Evolutionary conservation across 2,329 filamentous ascomycete species (phyloP).

Genomic region (Aspergillus sclerotialis): DNA sequence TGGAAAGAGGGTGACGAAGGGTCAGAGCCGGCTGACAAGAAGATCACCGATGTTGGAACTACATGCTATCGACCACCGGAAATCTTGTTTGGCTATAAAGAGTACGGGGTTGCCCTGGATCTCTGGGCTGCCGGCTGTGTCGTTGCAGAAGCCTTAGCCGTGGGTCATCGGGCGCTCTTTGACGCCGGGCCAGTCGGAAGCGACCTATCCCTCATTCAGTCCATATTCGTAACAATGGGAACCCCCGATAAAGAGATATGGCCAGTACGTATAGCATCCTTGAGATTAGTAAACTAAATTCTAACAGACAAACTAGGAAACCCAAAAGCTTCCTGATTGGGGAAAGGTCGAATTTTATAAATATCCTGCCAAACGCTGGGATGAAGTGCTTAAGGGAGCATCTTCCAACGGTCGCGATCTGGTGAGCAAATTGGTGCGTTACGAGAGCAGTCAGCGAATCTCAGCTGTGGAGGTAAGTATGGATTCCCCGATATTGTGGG

Average conservation of each 20-base stretch:
- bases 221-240: conserved; percentile 85
- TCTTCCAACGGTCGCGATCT: conserved; percentile 56
- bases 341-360: conserved; percentile 73
- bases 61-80: conserved; percentile 88
- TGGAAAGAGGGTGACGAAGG: conserved; percentile 59
- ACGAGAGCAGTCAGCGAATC: conserved; percentile 60
- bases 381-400: conserved; percentile 58
- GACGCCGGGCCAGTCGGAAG: conserved; percentile 85
- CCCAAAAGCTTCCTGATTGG: conserved; percentile 67
- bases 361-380: conserved; percentile 64
- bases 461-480: conserved; percentile 56
- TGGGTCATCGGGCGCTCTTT: conserved; percentile 60
- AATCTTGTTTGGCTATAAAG: conserved; percentile 72
- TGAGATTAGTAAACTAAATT: neutral
- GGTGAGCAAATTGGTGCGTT: conserved; percentile 62
- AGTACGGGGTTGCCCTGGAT: conserved; percentile 68
- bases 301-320: conserved; percentile 21
- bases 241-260: conserved; percentile 74
- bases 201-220: conserved; percentile 82
- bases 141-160: conserved; percentile 64
- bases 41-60: conserved; percentile 90
- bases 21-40: conserved; percentile 59
- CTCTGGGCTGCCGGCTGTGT: conserved; percentile 86
- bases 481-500: neutral
- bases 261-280: conserved; percentile 54